Conservation (phyloP, 1,139 yeast genomes). For the Protomyces inundatus region DNA sequence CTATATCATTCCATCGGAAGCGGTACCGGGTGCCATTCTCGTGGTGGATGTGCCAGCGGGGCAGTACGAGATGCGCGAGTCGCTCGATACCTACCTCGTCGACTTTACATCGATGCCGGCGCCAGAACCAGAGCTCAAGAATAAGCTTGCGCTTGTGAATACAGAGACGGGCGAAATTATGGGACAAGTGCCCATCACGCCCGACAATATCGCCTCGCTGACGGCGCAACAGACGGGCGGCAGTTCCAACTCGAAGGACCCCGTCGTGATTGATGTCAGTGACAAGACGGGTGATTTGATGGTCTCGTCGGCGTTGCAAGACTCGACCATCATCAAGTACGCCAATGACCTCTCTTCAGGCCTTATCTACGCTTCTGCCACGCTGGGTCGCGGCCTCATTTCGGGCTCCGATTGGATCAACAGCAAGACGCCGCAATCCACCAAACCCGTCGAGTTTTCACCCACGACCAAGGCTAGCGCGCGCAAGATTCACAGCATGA, state of each 20-base stretch:
- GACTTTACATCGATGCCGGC: conserved; percentile 24
- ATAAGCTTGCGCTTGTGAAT: conserved; percentile 18
- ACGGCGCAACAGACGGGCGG: background rate
- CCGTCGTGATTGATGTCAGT: conserved; percentile 10
- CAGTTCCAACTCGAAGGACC: conserved; percentile 6
- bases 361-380: conserved; percentile 9
- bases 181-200: conserved; percentile 9
- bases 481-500: conserved; percentile 1
- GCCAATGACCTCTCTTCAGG: conserved; percentile 7
- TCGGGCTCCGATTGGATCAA: conserved; percentile 13
- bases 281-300: conserved; percentile 2
- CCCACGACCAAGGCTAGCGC: conserved; percentile 11
- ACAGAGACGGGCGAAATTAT: conserved; percentile 5
- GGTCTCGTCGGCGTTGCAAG: background rate
- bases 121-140: conserved; percentile 11
- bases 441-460: conserved; percentile 8
- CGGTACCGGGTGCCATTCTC: conserved; percentile 15
- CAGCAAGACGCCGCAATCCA: background rate
- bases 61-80: background rate
- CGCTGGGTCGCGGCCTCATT: background rate
- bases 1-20: conserved; percentile 6
- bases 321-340: conserved; percentile 3
- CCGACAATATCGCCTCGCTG: background rate
- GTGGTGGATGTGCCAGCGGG: background rate
- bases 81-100: conserved; percentile 15